These are phyloP conservation scores for Pulveroboletus sp. DNA, from an alignment of 768 basidiomycete species.

Conservation along the genomic window DNA sequence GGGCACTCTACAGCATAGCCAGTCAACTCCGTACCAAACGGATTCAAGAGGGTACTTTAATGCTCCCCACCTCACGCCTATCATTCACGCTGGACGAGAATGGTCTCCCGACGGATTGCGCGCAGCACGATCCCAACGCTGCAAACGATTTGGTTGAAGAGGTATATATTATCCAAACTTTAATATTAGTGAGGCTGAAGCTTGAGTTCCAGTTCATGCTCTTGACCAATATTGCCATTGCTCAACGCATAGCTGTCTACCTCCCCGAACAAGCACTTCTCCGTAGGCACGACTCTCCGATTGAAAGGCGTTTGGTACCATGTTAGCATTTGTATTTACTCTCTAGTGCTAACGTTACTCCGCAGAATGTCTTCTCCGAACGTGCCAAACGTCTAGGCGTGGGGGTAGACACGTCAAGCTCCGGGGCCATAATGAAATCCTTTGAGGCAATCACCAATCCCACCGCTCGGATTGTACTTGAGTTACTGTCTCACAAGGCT, in stretches of 20 bases:
- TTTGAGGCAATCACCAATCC: constrained; percentile 73
- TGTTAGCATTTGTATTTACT: neutral
- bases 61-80: constrained; percentile 64
- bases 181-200: constrained; percentile 2
- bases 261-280: constrained; percentile 97
- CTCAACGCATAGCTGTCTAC: constrained; percentile 90
- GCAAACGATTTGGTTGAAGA: constrained; percentile 88
- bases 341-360: constrained; percentile 8
- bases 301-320: constrained; percentile 82
- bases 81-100: constrained; percentile 77
- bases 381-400: constrained; percentile 84
- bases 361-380: constrained; percentile 70
- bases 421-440: constrained; percentile 82
- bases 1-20: constrained; percentile 63
- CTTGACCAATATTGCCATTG: constrained; percentile 83
- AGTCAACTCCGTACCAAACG: constrained; percentile 70
- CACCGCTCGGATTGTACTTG: constrained; percentile 72
- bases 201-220: constrained; percentile 76
- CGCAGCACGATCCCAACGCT: constrained; percentile 58
- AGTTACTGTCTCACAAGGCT: constrained; percentile 85
- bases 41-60: constrained; percentile 77
- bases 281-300: constrained; percentile 88
- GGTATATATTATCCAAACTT: constrained; percentile 41
- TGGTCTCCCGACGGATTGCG: constrained; percentile 80
- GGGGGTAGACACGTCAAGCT: constrained; percentile 73